Base-by-base conservation (phyloP, 2,329 filamentous ascomycete species). In the Cladophialophora bantiana region DNA sequence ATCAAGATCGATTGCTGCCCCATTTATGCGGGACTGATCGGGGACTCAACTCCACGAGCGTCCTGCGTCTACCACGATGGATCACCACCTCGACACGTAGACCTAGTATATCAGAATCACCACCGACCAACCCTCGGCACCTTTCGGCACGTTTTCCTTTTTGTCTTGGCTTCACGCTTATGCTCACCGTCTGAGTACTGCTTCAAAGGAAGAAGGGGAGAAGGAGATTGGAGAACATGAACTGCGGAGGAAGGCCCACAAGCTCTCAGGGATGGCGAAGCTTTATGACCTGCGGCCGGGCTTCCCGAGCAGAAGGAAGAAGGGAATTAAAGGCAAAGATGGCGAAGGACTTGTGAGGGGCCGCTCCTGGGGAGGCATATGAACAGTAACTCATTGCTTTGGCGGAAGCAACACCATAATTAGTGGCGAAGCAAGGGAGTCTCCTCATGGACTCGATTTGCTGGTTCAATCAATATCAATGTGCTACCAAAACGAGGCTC, bases 341-440 rank as follows among this genome's bases (percentile, higher is more conserved):
- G 72, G 68, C 59, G 72, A 65, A 65, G 69, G 72, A 71, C 58
- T 62, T 73, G 72, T 70, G 53, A 72, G 67, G 72, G 72, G 68
- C 68, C n/a, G 72, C 69, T 68, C 71, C 69, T 65, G 70, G 68
- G 69, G 71, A 69, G 40, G 71, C 62, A 56, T 62, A 68, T 65
- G 66, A 55, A 57, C 66, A 70, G 68, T 64, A 62, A 69, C 65
- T 68, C 63, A 48, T 64, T 64, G 60, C 65, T 64, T 64, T 36
- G 64, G 68, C 59, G n/a, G 61, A 64, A 64, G 58, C 63, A 65
- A 66, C 65, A 26, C 26, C 26, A 68, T 70, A 70, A 70, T 70
- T 64, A 68, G 55, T 26, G 59, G 60, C 55, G 34, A 58, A 42
- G 55, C 62, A 59, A 56, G 52, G 35, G 40, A 66, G 62, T 59